Evolutionary conservation across 805 yeast species (phyloP).

Genomic region (Millerago galiae): DNA sequence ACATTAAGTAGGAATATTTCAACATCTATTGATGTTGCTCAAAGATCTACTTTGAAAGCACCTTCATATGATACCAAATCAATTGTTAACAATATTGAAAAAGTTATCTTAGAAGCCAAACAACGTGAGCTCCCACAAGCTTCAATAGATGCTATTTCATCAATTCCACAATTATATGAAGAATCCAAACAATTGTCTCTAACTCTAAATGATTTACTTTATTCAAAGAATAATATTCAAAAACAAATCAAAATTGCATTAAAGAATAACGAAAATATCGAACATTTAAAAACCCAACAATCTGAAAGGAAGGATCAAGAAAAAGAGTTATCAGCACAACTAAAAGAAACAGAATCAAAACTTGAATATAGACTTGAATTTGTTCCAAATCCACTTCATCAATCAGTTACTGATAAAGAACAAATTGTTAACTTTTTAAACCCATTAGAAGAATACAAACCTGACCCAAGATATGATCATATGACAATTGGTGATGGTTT

Average conservation of each 20-base stretch:
- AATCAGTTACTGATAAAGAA: conserved; percentile 36
- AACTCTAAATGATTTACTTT: conserved; percentile 24
- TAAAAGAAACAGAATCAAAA: conserved; percentile 28
- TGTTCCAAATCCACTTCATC: conserved; percentile 59
- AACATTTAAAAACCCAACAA: conserved; percentile 12
- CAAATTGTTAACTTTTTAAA: conserved; percentile 49
- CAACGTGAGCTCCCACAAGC: conserved; percentile 25
- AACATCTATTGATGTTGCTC: neutral
- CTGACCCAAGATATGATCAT: conserved; percentile 45
- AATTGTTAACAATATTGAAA: conserved; percentile 24
- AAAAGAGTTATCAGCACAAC: conserved; percentile 13
- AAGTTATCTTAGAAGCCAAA: conserved; percentile 24
- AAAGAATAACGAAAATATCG: conserved; percentile 12
- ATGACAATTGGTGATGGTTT: conserved; percentile 62
- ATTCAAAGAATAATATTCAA: conserved; percentile 25
- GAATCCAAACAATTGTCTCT: conserved; percentile 15
- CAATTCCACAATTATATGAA: conserved; percentile 24
- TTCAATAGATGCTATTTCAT: conserved; percentile 21
- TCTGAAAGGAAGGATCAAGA: conserved; percentile 14
- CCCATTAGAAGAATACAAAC: conserved; percentile 23
- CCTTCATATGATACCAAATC: conserved; percentile 31
- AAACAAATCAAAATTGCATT: conserved; percentile 20
- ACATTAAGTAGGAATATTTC: neutral
- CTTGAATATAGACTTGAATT: conserved; percentile 37
- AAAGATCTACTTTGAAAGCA: conserved; percentile 18